Base-by-base conservation (phyloP, 2,329 filamentous ascomycete species). In the Aspergillus sp. region DNA sequence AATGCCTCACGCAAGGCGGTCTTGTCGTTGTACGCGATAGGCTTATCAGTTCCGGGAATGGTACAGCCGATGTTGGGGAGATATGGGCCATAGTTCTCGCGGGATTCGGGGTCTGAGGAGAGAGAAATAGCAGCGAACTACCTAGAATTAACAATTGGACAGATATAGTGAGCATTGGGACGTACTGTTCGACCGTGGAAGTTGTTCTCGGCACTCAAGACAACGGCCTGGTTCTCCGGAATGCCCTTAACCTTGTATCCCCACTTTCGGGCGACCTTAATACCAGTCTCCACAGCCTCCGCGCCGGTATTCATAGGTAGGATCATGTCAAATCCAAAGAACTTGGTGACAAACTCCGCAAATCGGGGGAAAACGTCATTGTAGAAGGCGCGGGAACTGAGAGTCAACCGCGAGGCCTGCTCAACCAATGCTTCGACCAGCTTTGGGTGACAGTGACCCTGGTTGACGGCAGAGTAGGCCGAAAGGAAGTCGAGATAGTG, bases 401-500 rank as follows among this genome's bases (percentile, higher is more conserved):
- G 81, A 0, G 91, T 96, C 63, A 97, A 75, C 35, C 90, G 85
- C 56, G 85, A 81, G 43, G 93, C 93, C 74, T 98, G 93, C 57
- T 95, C 88, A 33, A 83, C 83, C 52, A 98, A 77, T 12, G 90
- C 87, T 70, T 91, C 90, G 66, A 98, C 84, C 49, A 97, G 83
- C 74, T 95, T 90, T 4, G 93, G 93, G 74, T 98, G 91, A 73
- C 91, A 97, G 72, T 98, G 91, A 54, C 91, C 91, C 73, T 97
- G 91, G 76, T 97, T 97, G 66, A 97, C 90, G 53, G 93, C 93
- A 59, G 88, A 94, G 79, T 98, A 98, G 56, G 93, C 93, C 42
- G 91, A 97, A 57, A 98, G 83, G 74, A 96, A 98, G 74, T 98
- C 93, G 61, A 97, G 83, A 72, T 98, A 97, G 69, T 95, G 85